A percentile compares a stretch with the other conserved stretches of the same genome.
These are phyloP conservation scores for Phaseolus lunatus DNA, from an alignment of 306 rosid species.

Conservation along the genomic window DNA sequence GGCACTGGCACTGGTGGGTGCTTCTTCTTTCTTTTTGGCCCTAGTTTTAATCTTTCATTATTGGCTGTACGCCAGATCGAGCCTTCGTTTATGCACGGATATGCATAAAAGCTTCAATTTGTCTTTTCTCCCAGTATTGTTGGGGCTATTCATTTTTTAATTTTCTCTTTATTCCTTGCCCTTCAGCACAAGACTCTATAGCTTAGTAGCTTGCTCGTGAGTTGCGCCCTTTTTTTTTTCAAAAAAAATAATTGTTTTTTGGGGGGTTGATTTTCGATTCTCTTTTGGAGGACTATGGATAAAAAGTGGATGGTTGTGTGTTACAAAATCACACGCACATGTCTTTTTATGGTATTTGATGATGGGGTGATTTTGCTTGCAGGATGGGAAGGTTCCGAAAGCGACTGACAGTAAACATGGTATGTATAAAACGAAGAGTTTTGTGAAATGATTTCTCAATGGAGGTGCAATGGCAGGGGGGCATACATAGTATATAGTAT, in stretches of 20 bases:
- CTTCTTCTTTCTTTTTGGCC: constrained; percentile 46
- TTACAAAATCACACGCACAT: constrained; percentile 30
- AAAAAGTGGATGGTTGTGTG: constrained; percentile 35
- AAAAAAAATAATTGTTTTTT: neutral
- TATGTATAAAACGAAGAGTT: constrained; percentile 48
- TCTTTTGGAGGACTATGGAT: constrained; percentile 34
- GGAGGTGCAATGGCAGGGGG: constrained; percentile 36
- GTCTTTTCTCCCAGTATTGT: constrained; percentile 63
- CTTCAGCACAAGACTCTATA: constrained; percentile 46
- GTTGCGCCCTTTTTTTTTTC: constrained; percentile 34
- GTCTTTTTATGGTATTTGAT: constrained; percentile 52
- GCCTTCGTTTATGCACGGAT: constrained; percentile 47
- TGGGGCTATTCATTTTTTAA: constrained; percentile 36
- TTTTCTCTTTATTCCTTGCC: constrained; percentile 17
- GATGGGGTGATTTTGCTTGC: constrained; percentile 71
- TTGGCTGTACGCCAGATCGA: constrained; percentile 52
- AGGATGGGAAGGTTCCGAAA: constrained; percentile 77
- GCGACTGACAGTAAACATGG: constrained; percentile 90
- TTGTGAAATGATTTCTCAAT: constrained; percentile 51
- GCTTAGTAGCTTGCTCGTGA: constrained; percentile 30
- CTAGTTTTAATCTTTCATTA: constrained; percentile 49
- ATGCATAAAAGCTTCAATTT: constrained; percentile 70
- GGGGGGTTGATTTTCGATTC: constrained; percentile 35
- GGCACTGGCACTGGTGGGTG: constrained; percentile 39
- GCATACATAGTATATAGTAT: constrained; percentile 27